These are phyloP conservation scores for Alternaria consortialis DNA, from an alignment of 2,329 filamentous ascomycete genomes.

Conservation along the genomic window DNA sequence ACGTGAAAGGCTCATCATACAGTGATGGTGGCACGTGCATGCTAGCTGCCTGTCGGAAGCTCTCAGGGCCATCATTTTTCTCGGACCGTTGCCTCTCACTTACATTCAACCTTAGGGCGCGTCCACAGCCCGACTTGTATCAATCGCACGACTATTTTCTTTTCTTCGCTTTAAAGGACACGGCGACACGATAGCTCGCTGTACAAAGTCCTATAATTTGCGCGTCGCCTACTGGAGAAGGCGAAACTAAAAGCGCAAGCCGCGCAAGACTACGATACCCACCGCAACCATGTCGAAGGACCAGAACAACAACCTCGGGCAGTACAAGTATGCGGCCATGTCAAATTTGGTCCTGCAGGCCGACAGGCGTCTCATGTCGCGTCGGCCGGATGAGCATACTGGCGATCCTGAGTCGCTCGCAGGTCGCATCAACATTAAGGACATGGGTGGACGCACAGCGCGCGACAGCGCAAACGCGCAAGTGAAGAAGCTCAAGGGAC, in stretches of 20 bases:
- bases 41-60: conserved; percentile 19
- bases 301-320: conserved; percentile 76
- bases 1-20: background rate
- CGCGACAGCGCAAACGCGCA: conserved; percentile 82
- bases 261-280: conserved; percentile 27
- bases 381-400: conserved; percentile 92
- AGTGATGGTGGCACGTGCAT: conserved; percentile 16
- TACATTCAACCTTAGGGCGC: conserved; percentile 33
- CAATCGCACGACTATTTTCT: conserved; percentile 16
- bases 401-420: conserved; percentile 98
- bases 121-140: conserved; percentile 30
- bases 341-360: conserved; percentile 99
- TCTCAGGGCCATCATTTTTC: conserved; percentile 17
- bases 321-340: conserved; percentile 99
- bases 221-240: conserved; percentile 16
- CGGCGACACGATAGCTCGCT: conserved; percentile 9
- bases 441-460: conserved; percentile 89
- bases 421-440: conserved; percentile 88
- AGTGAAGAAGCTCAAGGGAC: conserved; percentile 73
- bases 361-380: conserved; percentile 93
- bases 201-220: conserved; percentile 15
- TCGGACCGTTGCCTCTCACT: conserved; percentile 25
- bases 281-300: conserved; percentile 39
- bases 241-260: conserved; percentile 29
- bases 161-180: conserved; percentile 18